phyloP scores from a whole-genome alignment of 2,329 filamentous ascomycete species.

The Exophiala sideris region DNA sequence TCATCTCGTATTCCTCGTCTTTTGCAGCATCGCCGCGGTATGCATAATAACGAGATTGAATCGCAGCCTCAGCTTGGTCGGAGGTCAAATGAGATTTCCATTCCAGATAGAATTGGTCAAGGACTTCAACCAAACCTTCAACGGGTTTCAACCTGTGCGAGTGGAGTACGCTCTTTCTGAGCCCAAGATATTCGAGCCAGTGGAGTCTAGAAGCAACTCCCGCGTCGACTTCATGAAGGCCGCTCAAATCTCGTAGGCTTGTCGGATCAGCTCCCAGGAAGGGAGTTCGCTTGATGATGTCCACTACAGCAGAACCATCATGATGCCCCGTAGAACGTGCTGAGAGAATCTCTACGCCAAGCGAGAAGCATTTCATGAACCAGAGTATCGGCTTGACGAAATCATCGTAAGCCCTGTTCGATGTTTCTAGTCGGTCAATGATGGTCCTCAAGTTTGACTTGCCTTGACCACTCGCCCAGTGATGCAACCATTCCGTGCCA shows the following conservation, averaged over 20 bases:
- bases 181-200: constrained; percentile 15
- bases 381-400: constrained; percentile 74
- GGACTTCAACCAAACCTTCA: constrained; percentile 30
- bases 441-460: constrained; percentile 64
- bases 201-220: constrained; percentile 2
- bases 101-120: constrained; percentile 70
- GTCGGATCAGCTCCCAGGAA: constrained; percentile 35
- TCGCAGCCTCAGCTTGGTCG: constrained; percentile 72
- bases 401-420: constrained; percentile 80
- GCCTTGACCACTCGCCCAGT: constrained; percentile 8
- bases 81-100: constrained; percentile 75
- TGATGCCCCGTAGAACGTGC: constrained; percentile 14
- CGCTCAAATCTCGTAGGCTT: constrained; percentile 8
- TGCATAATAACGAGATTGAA: constrained; percentile 73
- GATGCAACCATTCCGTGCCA: constrained; percentile 5
- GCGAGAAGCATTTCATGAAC: constrained; percentile 72
- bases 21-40: constrained; percentile 77
- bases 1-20: constrained; percentile 68
- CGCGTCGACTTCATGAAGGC: not conserved
- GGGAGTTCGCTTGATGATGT: constrained; percentile 37
- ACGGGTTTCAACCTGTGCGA: not conserved
- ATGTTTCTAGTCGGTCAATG: constrained; percentile 63
- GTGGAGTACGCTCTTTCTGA: constrained; percentile 2
- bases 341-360: constrained; percentile 49
- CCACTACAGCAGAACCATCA: constrained; percentile 27